These are phyloP conservation scores for Daldinia eschscholtzii DNA, from an alignment of 2,329 filamentous ascomycete species.

Conservation along the genomic window DNA sequence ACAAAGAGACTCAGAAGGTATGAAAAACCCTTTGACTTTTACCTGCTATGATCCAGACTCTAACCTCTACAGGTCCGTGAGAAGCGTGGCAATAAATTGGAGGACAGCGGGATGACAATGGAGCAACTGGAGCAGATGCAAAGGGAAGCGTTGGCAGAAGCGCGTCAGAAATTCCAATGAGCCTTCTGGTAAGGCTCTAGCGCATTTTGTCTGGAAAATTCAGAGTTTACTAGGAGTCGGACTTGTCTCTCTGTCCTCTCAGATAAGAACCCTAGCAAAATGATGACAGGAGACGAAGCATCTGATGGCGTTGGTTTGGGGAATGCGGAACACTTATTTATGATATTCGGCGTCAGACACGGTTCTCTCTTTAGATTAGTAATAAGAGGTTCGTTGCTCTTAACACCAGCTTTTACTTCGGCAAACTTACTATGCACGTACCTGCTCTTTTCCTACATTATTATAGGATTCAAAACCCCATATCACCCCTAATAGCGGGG, in stretches of 20 bases:
- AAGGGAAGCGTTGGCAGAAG: slow-evolving; percentile 83
- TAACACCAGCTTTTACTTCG: neutral
- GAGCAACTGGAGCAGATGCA: slow-evolving; percentile 91
- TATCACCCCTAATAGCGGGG: no score
- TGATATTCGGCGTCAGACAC: slow-evolving; percentile 32
- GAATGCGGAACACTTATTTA: slow-evolving; percentile 30
- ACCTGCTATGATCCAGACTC: slow-evolving; percentile 3
- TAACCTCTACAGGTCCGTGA: slow-evolving; percentile 77
- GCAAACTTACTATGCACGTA: no score
- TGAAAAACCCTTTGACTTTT: neutral
- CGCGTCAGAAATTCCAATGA: slow-evolving; percentile 50
- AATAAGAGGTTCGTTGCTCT: slow-evolving; percentile 25
- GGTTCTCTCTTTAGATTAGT: slow-evolving; percentile 18
- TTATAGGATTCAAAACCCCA: no score
- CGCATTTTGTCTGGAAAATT: slow-evolving; percentile 12
- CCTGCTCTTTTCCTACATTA: no score
- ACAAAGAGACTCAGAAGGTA: slow-evolving; percentile 94
- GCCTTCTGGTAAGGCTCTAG: slow-evolving; percentile 5
- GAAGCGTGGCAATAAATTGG: slow-evolving; percentile 97
- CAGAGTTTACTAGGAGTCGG: slow-evolving; percentile 17
- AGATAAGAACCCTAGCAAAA: slow-evolving; percentile 3
- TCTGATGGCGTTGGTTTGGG: slow-evolving; percentile 40
- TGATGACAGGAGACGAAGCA: slow-evolving; percentile 28
- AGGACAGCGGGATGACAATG: slow-evolving; percentile 90
- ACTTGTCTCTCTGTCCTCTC: slow-evolving; percentile 12